Conservation (phyloP, 2,329 filamentous ascomycete genomes). For the Cladophialophora bantiana region DNA sequence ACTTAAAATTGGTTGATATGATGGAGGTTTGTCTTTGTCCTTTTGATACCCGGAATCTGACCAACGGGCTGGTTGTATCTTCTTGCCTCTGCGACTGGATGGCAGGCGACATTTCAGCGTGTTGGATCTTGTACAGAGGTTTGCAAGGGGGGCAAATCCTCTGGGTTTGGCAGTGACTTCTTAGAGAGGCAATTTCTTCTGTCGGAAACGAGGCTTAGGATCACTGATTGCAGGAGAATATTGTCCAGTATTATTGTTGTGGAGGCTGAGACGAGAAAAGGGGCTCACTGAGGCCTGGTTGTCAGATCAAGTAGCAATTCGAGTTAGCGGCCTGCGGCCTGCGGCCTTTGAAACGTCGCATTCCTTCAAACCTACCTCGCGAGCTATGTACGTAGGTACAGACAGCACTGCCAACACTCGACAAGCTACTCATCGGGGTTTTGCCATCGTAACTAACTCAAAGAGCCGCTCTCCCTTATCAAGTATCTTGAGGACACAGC, state of each 20-base stretch:
- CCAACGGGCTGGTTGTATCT: background rate
- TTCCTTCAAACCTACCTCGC: background rate
- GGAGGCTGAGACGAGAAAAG: background rate
- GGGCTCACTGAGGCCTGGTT: background rate
- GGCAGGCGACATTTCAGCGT: background rate
- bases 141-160: background rate
- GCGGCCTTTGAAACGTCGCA: background rate
- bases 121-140: background rate
- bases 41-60: slow-evolving; percentile 2
- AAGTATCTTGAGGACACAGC: background rate
- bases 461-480: background rate
- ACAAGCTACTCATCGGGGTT: background rate
- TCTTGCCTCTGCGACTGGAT: background rate
- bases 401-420: background rate
- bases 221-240: background rate
- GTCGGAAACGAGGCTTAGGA: background rate
- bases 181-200: background rate
- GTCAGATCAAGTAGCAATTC: background rate
- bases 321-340: background rate
- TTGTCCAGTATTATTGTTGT: background rate
- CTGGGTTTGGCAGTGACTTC: background rate
- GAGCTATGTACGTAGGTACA: too few relatives aligned
- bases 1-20: slow-evolving; percentile 2
- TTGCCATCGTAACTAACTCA: background rate
- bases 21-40: background rate